Evolutionary conservation across 352 stramenopile genomes (phyloP), one percentile per base, ranked within the genome.

Genomic region (Pythium oligandrum): DNA sequence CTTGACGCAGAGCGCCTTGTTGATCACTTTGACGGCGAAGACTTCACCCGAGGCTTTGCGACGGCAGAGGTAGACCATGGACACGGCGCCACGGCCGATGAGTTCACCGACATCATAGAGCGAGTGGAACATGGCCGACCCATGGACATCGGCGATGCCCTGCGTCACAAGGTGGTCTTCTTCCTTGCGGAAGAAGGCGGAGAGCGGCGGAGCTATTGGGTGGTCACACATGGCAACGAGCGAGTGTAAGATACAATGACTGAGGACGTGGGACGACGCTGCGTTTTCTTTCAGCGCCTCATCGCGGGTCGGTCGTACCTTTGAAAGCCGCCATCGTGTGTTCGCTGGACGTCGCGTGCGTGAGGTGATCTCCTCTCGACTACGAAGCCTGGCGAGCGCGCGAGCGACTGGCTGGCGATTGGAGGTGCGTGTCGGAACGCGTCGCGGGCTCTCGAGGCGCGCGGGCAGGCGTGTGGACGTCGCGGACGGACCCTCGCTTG

Each of bases 21-120:
- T 91, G 56, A 95, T 95, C 48, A 93, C 81, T 50, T 95, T 93
- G 57, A 93, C 82, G 5, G 82, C 84, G 57, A 90, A 93, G 48
- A 91, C 65, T 63, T 93, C 72, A 63, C 86, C 74, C 30, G 80
- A 88, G 50, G 83, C 70, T 57, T 95, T 95, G 48, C 81, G 64
- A 38, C 82, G 75, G 51, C 84, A 95, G 42, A 90, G 66, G 43
- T 93, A 92, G 40, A 95, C 84, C 63, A 93, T 81, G 45, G 84
- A 95, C 58, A 93, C 84, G 48, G 80, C 82, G 11, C 84, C 84
- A 30, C 73, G 71, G 34, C 84, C 84, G 44, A 95, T 92, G 49
- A 95, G 63, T 38, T 93, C 80, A 51, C 85, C 85, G 40, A 95
- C 81, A 55, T 95, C 83, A 60, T 93, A 93, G n/a, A 90, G 72